Conservation (phyloP, 2,329 filamentous ascomycete genomes). For the Trichoderma semiorbis region DNA sequence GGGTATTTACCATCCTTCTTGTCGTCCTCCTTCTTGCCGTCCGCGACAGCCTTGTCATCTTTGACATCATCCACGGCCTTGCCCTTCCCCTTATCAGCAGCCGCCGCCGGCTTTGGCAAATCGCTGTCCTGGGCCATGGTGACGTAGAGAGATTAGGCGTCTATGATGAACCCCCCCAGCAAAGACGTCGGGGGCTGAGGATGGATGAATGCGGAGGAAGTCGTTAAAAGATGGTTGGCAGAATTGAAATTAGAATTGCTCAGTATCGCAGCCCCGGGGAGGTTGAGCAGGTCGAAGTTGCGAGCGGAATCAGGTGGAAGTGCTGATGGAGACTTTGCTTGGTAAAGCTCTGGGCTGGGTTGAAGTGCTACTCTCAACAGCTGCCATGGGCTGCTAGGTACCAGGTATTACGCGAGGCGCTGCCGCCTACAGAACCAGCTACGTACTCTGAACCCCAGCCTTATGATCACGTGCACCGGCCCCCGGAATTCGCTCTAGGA, state of each 20-base stretch:
- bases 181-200: constrained; percentile 12
- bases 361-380: constrained; percentile 18
- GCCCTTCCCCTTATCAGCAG: constrained; percentile 84
- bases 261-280: constrained; percentile 22
- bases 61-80: constrained; percentile 74
- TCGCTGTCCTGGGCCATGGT: constrained; percentile 94
- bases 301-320: constrained; percentile 31
- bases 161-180: constrained; percentile 26
- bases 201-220: constrained; percentile 1
- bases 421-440: constrained; percentile 37
- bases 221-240: background rate
- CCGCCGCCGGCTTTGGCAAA: constrained; percentile 64
- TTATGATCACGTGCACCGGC: constrained; percentile 32
- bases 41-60: constrained; percentile 65
- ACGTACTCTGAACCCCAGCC: constrained; percentile 25
- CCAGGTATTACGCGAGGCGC: constrained; percentile 41
- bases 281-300: constrained; percentile 25
- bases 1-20: constrained; percentile 44
- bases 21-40: constrained; percentile 76
- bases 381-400: constrained; percentile 31
- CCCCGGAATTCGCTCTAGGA: background rate
- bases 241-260: background rate
- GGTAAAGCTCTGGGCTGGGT: constrained; percentile 34
- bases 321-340: constrained; percentile 34
- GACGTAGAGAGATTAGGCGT: constrained; percentile 34